Base-by-base conservation (phyloP, 2,329 filamentous ascomycete genomes). In the Dactylellina leptospora region DNA sequence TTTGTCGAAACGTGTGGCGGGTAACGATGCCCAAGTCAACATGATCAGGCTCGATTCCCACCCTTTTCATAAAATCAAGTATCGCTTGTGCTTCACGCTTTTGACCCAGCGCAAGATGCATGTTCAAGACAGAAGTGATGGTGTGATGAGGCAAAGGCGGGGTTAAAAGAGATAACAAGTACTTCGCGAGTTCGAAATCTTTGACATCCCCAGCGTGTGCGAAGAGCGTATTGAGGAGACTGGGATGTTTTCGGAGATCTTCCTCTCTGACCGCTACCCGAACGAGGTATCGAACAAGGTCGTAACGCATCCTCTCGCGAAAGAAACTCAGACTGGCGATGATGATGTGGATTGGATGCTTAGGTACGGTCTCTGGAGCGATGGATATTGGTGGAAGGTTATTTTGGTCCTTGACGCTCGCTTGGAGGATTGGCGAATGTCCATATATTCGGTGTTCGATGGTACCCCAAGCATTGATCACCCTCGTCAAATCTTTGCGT, bases 11-110 rank as follows among this genome's bases (percentile, higher is more conserved):
- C 1, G 68, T 72, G 25, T 63, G 56, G 6, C 59, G 54, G 2
- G 68, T 47, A 11, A 72, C 36, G 9, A 72, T 64, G 4, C 59
- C 68, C 25, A 72, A 30, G 38, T 63, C 59, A 27, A 72, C 59
- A 6, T 58, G 59, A 50, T 72, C 68, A 1, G 68, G 53, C n/a
- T 58, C 33, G 2, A 72, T 63, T 2, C 59, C 68, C n/a, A 40
- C 48, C 13, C 68, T 50, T 33, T 72, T 72, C 68, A 72, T 72
- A 28, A 72, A 72, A 48, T 72, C 68, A n/a, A 72, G 42, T 36
- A 72, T 64, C 5, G 68, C 59, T 20, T 72, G 68, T 2, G 68
- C 68, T 44, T 72, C 68, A 3, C 28, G 40, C 22, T 63, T 44
- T 23, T 72, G 68, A n/a, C 40, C 54, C 0, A 72, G 47, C 18